A percentile compares a stretch with the other conserved stretches of the same genome.
These are phyloP conservation scores for Hansfordia pulvinata DNA, from an alignment of 2,329 filamentous ascomycete genomes.

Conservation along the genomic window DNA sequence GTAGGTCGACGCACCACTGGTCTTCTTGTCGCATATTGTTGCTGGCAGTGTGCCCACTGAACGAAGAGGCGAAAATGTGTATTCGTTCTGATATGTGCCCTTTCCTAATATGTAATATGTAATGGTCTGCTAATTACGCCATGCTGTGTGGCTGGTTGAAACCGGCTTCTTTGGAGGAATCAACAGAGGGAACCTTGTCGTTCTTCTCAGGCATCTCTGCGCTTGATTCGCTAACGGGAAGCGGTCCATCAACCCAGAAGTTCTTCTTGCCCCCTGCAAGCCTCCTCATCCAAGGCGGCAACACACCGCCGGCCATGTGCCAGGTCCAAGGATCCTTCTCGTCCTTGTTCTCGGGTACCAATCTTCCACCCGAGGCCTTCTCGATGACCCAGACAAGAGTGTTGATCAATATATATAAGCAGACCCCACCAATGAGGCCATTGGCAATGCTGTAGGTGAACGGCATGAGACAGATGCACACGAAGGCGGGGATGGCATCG, in stretches of 20 bases:
- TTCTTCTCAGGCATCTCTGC: conserved; percentile 6
- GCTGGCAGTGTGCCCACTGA: no score
- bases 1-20: no score
- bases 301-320: conserved; percentile 58
- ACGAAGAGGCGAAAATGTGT: no score
- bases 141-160: no score
- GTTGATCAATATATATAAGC: conserved; percentile 67
- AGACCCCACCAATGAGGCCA: conserved; percentile 69
- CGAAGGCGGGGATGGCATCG: conserved; percentile 72
- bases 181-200: conserved; percentile 4
- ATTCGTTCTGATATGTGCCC: no score
- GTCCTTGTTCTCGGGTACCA: conserved; percentile 62
- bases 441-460: conserved; percentile 85
- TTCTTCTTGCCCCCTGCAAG: conserved; percentile 53
- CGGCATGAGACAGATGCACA: conserved; percentile 76
- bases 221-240: conserved; percentile 8
- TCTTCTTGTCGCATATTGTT: no score
- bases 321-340: conserved; percentile 73
- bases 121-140: no score
- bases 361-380: conserved; percentile 49
- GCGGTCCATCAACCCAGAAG: conserved; percentile 47
- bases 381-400: conserved; percentile 55
- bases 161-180: conserved; percentile 1
- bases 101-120: no score
- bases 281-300: conserved; percentile 61